These are phyloP conservation scores for Polychaeton citri DNA, from an alignment of 2,329 filamentous ascomycete genomes.

Conservation along the genomic window DNA sequence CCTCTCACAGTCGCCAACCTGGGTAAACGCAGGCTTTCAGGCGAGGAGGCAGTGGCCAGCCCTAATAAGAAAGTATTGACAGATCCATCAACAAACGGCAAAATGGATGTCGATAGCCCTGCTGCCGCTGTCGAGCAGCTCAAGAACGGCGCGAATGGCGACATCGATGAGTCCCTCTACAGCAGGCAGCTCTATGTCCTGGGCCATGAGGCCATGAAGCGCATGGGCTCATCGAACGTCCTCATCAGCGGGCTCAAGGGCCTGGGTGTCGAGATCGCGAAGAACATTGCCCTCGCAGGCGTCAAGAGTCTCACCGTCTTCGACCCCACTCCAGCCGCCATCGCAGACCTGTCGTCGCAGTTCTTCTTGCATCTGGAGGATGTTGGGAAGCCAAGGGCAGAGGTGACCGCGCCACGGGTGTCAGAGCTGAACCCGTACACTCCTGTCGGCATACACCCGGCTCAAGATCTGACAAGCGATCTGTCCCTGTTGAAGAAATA, in stretches of 20 bases:
- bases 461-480: conserved; percentile 56
- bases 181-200: conserved; percentile 57
- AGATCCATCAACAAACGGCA: conserved; percentile 29
- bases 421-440: conserved; percentile 95
- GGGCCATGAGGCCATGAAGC: conserved; percentile 85
- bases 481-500: conserved; percentile 75
- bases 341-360: conserved; percentile 87
- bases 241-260: conserved; percentile 86
- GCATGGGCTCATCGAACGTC: conserved; percentile 92
- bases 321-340: conserved; percentile 71
- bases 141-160: conserved; percentile 39
- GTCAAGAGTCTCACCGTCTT: conserved; percentile 94
- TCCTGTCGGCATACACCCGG: conserved; percentile 62
- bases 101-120: conserved; percentile 50
- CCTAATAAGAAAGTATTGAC: conserved; percentile 12
- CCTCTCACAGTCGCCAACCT: conserved; percentile 25
- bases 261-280: conserved; percentile 93
- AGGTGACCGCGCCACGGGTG: conserved; percentile 75
- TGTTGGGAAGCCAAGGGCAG: conserved; percentile 81
- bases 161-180: conserved; percentile 56
- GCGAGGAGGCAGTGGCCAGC: conserved; percentile 30
- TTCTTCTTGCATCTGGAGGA: conserved; percentile 88
- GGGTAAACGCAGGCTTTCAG: conserved; percentile 40
- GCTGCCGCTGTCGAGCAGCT: conserved; percentile 46
- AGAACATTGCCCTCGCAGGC: conserved; percentile 94